Evolutionary conservation across 2,329 filamentous ascomycete genomes (phyloP).

Genomic region (Drechslerella dactyloides): DNA sequence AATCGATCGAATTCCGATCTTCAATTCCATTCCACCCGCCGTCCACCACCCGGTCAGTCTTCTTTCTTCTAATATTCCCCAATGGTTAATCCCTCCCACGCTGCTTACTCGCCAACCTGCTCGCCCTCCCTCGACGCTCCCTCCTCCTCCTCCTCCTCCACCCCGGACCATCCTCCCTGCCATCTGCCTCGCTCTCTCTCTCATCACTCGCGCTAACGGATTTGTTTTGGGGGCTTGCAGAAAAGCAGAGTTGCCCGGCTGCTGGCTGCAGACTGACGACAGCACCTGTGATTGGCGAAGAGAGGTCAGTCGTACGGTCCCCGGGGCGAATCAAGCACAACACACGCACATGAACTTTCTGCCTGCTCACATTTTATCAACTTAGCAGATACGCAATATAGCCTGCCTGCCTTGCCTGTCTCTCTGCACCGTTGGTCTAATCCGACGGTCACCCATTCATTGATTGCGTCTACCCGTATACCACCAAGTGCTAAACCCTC

Average conservation of each 20-base stretch:
- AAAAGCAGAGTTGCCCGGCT: neutral
- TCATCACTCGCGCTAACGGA: neutral
- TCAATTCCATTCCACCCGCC: neutral
- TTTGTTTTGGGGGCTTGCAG: constrained; percentile 5
- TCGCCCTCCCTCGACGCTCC: no score
- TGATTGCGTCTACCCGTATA: no score
- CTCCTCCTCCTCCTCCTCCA: no score
- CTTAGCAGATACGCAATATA: no score
- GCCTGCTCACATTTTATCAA: neutral
- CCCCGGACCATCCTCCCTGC: no score
- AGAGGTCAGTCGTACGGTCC: constrained; percentile 7
- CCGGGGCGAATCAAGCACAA: constrained; percentile 3
- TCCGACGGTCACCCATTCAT: no score
- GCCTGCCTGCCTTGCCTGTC: no score
- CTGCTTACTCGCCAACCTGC: neutral
- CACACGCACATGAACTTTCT: constrained; percentile 1
- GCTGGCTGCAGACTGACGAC: constrained; percentile 3
- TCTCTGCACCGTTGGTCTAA: no score
- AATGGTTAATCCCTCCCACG: neutral
- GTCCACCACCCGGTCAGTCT: neutral
- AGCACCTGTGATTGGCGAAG: constrained; percentile 7
- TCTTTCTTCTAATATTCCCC: neutral
- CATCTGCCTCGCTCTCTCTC: neutral
- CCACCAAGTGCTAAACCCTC: no score
- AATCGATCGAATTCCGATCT: neutral